Base-by-base conservation (phyloP, 2,329 filamentous ascomycete species). In the Hypoxylon sp. region DNA sequence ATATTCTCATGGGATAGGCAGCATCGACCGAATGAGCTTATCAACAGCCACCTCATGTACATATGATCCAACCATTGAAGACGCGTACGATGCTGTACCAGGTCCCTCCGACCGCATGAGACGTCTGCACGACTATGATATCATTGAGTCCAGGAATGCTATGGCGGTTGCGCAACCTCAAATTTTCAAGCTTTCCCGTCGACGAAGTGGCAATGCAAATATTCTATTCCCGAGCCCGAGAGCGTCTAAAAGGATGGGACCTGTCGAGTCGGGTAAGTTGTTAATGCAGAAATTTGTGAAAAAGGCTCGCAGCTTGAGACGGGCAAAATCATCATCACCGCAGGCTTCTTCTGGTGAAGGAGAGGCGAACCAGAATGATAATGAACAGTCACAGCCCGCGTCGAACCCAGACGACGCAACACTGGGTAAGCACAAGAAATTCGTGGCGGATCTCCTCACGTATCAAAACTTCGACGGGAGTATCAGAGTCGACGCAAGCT, bases 391-490 rank as follows among this genome's bases (percentile, higher is more conserved):
- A 5, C 14, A 33, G 22, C 10, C n/a, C 3, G 20, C 13, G 48
- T 4, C 48, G 25, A 33, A 50, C n/a, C n/a, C 22, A 53, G 49
- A 35, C 49, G 49, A 20, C 49, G n/a, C 48, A 25, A 7, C 13
- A 22, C 11, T 6, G 7, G 30, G 42, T 22, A 6, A 10, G 27
- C 31, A 54, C 8, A 53, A 25, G 13, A 44, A 56, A 22, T 51
- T 57, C 37, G 63, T 66, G 35, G 17, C 33, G 7, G 22, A 37
- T 11, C 57, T 66, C 4, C 63, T 66, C 30, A 7, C 25, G 1
- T 53, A 61, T 44, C 57, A 61, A 22, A 56, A 40, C 27, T 62
- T 62, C 30, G 51, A 62, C 20, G 63, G 51, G 11, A 61, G 57
- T n/a, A 56, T 66, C 8, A 33, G 22, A 20, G 10, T 31, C 20